phyloP scores from a whole-genome alignment of 1,284 basidiomycete species.

The Boletus holoroseus region DNA sequence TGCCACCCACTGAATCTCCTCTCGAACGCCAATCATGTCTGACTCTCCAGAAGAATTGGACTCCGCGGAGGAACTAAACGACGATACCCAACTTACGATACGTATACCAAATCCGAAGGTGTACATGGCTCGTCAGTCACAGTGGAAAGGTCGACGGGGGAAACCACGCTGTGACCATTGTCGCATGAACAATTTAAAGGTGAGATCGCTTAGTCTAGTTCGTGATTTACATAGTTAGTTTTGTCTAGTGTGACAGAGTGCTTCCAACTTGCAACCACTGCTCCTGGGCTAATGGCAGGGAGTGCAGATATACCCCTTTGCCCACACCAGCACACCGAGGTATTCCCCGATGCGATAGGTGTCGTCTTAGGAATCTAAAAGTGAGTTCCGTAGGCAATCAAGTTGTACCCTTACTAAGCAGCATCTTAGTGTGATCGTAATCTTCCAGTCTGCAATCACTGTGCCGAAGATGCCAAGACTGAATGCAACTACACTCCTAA shows the following conservation, averaged over 20 bases:
- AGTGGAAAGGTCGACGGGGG: constrained; percentile 65
- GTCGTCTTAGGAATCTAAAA: constrained; percentile 60
- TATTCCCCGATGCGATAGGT: constrained; percentile 66
- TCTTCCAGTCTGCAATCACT: constrained; percentile 65
- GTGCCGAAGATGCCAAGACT: constrained; percentile 44
- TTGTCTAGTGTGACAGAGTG: constrained; percentile 58
- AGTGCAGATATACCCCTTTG: constrained; percentile 66
- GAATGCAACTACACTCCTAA: constrained; percentile 67
- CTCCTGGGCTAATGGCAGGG: constrained; percentile 54
- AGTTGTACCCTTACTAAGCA: constrained; percentile 7
- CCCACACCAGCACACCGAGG: constrained; percentile 70
- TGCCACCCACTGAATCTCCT: constrained; percentile 9
- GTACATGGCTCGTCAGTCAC: constrained; percentile 55
- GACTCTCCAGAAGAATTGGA: constrained; percentile 41
- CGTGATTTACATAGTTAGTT: constrained; percentile 14
- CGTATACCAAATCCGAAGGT: constrained; percentile 55
- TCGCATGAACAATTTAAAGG: constrained; percentile 65
- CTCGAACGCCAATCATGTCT: constrained; percentile 28
- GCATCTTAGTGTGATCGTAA: constrained; percentile 56
- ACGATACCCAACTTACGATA: constrained; percentile 59
- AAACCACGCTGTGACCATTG: constrained; percentile 70
- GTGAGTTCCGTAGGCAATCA: constrained; percentile 34
- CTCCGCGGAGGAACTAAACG: constrained; percentile 43
- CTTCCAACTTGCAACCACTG: constrained; percentile 69
- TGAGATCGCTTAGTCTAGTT: constrained; percentile 30